Percentiles rank a stretch among this genome's conserved stretches.
Conservation (phyloP, 2,329 filamentous ascomycete species). For the Ascochyta fabae region DNA sequence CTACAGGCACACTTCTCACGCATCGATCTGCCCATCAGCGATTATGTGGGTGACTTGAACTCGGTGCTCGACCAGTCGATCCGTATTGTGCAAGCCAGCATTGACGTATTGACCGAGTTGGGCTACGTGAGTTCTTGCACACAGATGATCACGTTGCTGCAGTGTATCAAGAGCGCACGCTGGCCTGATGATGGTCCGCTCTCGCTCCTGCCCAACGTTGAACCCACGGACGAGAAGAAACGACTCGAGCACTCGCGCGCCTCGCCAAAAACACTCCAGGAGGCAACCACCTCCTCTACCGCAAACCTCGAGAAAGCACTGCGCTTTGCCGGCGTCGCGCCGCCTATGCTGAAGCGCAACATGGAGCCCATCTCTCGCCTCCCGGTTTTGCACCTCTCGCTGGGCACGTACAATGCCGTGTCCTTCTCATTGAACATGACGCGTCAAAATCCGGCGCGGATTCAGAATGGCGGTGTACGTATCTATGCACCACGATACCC, state of each 20-base stretch:
- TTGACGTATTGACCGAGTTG: conserved; percentile 93
- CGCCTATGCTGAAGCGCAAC: conserved; percentile 56
- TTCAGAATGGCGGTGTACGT: conserved; percentile 62
- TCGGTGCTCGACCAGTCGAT: conserved; percentile 93
- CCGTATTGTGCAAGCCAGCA: conserved; percentile 93
- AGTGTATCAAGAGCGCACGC: conserved; percentile 89
- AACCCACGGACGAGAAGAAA: conserved; percentile 52
- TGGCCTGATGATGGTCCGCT: conserved; percentile 86
- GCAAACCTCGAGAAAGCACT: conserved; percentile 45
- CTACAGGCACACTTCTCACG: conserved; percentile 95
- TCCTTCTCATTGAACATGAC: conserved; percentile 69
- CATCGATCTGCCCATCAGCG: conserved; percentile 88
- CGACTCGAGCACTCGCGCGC: conserved; percentile 51
- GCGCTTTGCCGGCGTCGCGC: conserved; percentile 60
- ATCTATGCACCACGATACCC: conserved; percentile 90
- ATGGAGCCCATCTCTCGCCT: conserved; percentile 68
- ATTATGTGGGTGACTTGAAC: conserved; percentile 94
- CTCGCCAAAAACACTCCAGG: conserved; percentile 46
- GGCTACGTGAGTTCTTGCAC: conserved; percentile 78
- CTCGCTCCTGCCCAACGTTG: conserved; percentile 79
- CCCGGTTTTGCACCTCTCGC: conserved; percentile 70
- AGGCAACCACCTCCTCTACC: conserved; percentile 40
- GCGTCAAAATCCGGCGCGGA: conserved; percentile 65
- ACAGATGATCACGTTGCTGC: conserved; percentile 83
- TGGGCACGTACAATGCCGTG: conserved; percentile 66